A percentile compares a stretch with the other conserved stretches of the same genome.
phyloP scores from a whole-genome alignment of 192 early-diverging fungal genomes.

The Dispira parvispora region DNA sequence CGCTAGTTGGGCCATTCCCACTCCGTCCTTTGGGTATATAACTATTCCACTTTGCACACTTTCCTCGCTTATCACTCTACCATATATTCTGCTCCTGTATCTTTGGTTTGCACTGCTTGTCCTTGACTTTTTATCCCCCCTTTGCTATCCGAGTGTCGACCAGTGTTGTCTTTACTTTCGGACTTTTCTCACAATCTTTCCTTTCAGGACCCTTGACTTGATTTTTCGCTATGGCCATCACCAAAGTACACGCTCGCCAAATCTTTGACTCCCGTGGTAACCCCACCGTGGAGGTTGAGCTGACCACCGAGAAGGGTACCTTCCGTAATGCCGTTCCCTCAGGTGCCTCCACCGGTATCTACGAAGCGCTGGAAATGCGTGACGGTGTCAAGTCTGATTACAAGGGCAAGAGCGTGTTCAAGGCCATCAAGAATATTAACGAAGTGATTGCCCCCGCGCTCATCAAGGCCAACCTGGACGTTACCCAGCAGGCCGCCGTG shows the following conservation, averaged over 20 bases:
- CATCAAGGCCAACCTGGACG: conserved; percentile 60
- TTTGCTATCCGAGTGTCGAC: too few relatives aligned
- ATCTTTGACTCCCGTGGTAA: conserved; percentile 99
- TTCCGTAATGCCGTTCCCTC: conserved; percentile 97
- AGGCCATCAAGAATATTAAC: conserved; percentile 87
- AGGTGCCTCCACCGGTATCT: conserved; percentile 95
- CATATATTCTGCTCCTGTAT: too few relatives aligned
- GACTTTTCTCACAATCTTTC: too few relatives aligned
- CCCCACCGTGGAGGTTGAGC: conserved; percentile 96
- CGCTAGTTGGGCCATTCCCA: too few relatives aligned
- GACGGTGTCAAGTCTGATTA: conserved; percentile 71
- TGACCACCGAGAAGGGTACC: conserved; percentile 82
- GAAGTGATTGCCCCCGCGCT: conserved; percentile 70
- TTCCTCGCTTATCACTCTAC: too few relatives aligned
- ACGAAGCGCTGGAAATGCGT: conserved; percentile 97
- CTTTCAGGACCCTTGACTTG: too few relatives aligned
- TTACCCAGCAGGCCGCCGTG: conserved; percentile 71
- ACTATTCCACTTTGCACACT: too few relatives aligned
- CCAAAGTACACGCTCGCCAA: conserved; percentile 76
- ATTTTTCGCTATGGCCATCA: conserved; percentile 39
- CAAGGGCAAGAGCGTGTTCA: conserved; percentile 89
- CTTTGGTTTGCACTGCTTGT: too few relatives aligned
- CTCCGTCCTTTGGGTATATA: too few relatives aligned
- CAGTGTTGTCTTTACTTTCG: too few relatives aligned
- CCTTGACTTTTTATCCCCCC: too few relatives aligned